Conservation (phyloP, 352 stramenopile genomes). For the Globisporangium carolinianum region DNA sequence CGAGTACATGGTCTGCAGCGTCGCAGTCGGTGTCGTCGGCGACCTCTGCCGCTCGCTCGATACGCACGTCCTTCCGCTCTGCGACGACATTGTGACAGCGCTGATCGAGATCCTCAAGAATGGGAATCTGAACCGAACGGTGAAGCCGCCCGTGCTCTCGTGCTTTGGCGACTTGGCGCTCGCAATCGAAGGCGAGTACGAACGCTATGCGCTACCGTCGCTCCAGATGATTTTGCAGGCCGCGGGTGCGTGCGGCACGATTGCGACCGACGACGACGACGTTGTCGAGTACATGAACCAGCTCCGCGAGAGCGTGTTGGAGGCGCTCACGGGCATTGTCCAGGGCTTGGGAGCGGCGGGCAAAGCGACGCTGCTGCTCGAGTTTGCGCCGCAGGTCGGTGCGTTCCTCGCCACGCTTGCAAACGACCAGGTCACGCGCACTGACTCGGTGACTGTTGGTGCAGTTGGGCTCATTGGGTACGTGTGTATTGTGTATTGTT, state of each 20-base stretch:
- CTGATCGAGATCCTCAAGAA: constrained; percentile 96
- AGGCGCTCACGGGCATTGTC: constrained; percentile 96
- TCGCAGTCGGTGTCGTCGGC: constrained; percentile 92
- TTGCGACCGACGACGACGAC: constrained; percentile 93
- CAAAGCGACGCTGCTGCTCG: constrained; percentile 79
- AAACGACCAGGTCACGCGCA: constrained; percentile 70
- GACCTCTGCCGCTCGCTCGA: constrained; percentile 94
- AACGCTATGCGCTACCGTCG: constrained; percentile 78
- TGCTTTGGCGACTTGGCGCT: constrained; percentile 97
- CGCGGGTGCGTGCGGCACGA: constrained; percentile 78
- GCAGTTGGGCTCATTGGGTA: constrained; percentile 88
- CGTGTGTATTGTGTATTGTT: constrained; percentile 10
- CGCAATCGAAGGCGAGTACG: constrained; percentile 90
- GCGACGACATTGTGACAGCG: constrained; percentile 91
- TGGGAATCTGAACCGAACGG: constrained; percentile 86
- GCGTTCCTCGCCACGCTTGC: constrained; percentile 86
- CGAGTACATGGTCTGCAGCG: constrained; percentile 95
- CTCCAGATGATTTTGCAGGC: constrained; percentile 84
- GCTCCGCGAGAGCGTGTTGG: constrained; percentile 92
- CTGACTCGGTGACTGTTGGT: constrained; percentile 89
- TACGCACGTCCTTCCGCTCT: constrained; percentile 87
- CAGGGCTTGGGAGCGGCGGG: constrained; percentile 90
- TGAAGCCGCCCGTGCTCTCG: constrained; percentile 95
- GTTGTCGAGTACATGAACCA: constrained; percentile 98
- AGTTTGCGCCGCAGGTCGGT: constrained; percentile 81